Evolutionary conservation across 176 grass and related monocot species (phyloP).

Genomic region (Puya raimondii): DNA sequence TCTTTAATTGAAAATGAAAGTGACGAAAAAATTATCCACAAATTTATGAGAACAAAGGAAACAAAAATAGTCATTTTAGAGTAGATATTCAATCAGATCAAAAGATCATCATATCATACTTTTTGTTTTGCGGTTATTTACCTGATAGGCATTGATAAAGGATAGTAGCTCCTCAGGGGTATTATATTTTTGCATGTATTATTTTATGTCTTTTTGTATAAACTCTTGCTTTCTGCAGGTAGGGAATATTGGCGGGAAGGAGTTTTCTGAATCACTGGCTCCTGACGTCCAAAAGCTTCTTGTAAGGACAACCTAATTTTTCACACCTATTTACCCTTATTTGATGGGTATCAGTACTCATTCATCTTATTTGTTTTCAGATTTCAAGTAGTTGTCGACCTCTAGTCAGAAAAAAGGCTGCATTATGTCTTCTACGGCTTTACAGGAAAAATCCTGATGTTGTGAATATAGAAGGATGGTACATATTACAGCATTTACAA

Average conservation of each 20-base stretch:
- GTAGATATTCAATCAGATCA: no score
- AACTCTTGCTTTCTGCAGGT: slow-evolving; percentile 47
- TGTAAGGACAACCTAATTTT: slow-evolving; percentile 38
- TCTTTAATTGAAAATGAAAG: background rate
- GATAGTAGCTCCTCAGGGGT: no score
- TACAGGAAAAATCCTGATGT: slow-evolving; percentile 99
- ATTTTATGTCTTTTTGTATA: background rate
- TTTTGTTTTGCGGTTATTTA: background rate
- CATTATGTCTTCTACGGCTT: slow-evolving; percentile 87
- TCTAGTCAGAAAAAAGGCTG: slow-evolving; percentile 97
- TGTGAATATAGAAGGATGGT: slow-evolving; percentile 97
- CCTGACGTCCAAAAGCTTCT: slow-evolving; percentile 98
- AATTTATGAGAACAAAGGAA: background rate
- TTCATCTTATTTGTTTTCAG: slow-evolving; percentile 31
- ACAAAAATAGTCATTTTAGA: background rate
- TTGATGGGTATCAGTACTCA: slow-evolving; percentile 21
- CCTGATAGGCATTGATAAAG: no score
- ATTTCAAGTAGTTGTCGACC: slow-evolving; percentile 97
- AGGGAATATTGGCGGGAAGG: slow-evolving; percentile 99
- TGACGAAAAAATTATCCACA: background rate
- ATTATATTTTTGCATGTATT: no score
- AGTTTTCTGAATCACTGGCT: slow-evolving; percentile 97
- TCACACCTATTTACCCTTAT: slow-evolving; percentile 8
- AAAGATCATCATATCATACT: background rate
- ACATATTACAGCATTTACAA: slow-evolving; percentile 20